phyloP scores from a whole-genome alignment of 2,329 filamentous ascomycete genomes.

The Alternaria ventricosa region DNA sequence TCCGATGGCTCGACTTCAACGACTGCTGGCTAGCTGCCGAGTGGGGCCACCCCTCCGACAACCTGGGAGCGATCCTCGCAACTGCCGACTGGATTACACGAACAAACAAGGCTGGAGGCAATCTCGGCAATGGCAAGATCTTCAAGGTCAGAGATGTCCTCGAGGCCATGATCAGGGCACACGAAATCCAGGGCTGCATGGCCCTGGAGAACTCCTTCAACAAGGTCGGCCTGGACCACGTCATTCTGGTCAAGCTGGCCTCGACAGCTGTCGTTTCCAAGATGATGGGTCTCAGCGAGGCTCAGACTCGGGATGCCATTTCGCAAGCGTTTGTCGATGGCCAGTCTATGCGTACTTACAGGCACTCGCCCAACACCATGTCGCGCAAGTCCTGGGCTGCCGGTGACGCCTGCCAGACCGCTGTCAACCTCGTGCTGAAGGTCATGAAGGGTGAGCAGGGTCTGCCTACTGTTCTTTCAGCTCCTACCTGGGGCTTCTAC shows the following conservation, averaged over 20 bases:
- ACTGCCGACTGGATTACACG: slow-evolving; percentile 98
- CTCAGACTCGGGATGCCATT: slow-evolving; percentile 92
- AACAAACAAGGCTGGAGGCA: slow-evolving; percentile 86
- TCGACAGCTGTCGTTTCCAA: slow-evolving; percentile 93
- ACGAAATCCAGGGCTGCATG: slow-evolving; percentile 97
- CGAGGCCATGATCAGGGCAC: slow-evolving; percentile 98
- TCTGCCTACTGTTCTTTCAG: slow-evolving; percentile 89
- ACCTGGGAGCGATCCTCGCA: slow-evolving; percentile 93
- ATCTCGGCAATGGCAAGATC: slow-evolving; percentile 73
- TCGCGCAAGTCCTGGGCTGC: slow-evolving; percentile 99
- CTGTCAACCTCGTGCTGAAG: slow-evolving; percentile 89
- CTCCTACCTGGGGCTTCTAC: slow-evolving; percentile 97
- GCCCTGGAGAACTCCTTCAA: slow-evolving; percentile 98
- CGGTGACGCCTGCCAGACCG: slow-evolving; percentile 95
- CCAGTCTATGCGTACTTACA: slow-evolving; percentile 93
- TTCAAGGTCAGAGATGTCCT: slow-evolving; percentile 90
- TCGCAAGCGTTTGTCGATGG: slow-evolving; percentile 98
- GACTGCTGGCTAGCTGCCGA: slow-evolving; percentile 99
- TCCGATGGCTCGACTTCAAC: slow-evolving; percentile 99
- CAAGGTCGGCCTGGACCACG: slow-evolving; percentile 97
- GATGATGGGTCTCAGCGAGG: slow-evolving; percentile 87
- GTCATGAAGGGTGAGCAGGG: slow-evolving; percentile 90
- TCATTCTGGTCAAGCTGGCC: slow-evolving; percentile 97
- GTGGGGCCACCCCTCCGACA: slow-evolving; percentile 99
- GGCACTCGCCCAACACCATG: slow-evolving; percentile 99